phyloP scores from a whole-genome alignment of 352 stramenopile species.

The Aphanomyces cochlioides region DNA sequence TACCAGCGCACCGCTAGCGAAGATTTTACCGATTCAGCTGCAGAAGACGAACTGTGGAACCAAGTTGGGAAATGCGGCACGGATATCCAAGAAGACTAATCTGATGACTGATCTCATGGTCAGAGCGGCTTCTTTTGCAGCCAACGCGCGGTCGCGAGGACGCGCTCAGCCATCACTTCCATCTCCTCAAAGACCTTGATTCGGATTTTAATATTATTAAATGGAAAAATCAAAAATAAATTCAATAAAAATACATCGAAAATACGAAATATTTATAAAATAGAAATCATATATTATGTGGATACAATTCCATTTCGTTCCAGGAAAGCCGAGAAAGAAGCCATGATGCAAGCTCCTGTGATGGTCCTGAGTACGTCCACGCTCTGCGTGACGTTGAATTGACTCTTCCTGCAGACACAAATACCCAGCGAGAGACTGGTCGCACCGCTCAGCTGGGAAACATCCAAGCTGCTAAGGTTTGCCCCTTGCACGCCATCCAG shows the following conservation, averaged over 20 bases:
- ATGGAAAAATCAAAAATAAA: not conserved
- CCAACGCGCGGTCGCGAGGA: too few species aligned
- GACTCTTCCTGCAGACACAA: slow-evolving; percentile 72
- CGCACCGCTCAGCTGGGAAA: slow-evolving; percentile 98
- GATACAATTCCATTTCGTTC: slow-evolving; percentile 24
- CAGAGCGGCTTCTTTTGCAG: not conserved
- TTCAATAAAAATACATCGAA: slow-evolving; percentile 1
- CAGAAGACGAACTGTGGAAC: slow-evolving; percentile 24
- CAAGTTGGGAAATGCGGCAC: slow-evolving; percentile 7
- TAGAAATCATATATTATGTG: slow-evolving; percentile 9
- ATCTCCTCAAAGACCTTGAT: not conserved
- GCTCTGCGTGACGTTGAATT: not conserved
- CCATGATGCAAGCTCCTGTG: slow-evolving; percentile 84
- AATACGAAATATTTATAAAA: not conserved
- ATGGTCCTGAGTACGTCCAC: slow-evolving; percentile 92
- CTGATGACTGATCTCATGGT: not conserved
- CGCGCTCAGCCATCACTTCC: too few species aligned
- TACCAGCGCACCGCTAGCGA: slow-evolving; percentile 14
- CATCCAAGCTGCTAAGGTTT: slow-evolving; percentile 93
- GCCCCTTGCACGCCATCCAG: not conserved
- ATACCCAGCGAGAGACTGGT: slow-evolving; percentile 97
- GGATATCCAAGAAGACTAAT: slow-evolving; percentile 6
- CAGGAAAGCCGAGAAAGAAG: not conserved
- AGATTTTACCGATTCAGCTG: slow-evolving; percentile 19
- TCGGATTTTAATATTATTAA: slow-evolving; percentile 9